These are phyloP conservation scores for Orbilia quercus DNA, from an alignment of 2,329 filamentous ascomycete species.

Conservation along the genomic window DNA sequence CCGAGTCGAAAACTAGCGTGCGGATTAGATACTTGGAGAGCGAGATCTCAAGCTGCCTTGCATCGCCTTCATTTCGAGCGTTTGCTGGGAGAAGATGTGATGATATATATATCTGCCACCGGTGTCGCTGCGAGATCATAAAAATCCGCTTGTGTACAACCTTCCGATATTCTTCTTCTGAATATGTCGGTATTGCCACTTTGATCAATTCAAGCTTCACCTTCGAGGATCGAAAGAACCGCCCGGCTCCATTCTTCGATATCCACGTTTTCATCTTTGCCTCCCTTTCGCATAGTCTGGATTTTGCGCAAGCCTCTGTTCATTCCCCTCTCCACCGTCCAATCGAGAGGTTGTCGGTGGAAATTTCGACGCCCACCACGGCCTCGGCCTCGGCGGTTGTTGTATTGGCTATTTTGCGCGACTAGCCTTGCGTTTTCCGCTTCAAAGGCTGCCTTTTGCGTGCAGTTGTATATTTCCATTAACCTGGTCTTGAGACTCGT, in stretches of 20 bases:
- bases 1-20: too few species aligned
- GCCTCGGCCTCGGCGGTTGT: conserved; percentile 38
- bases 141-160: background rate
- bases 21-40: too few species aligned
- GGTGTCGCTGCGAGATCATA: background rate
- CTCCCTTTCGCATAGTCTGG: conserved; percentile 51
- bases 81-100: background rate
- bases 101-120: background rate
- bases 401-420: conserved; percentile 48
- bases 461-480: conserved; percentile 54
- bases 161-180: conserved; percentile 8
- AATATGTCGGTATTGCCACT: background rate
- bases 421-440: conserved; percentile 51
- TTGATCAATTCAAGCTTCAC: conserved; percentile 25
- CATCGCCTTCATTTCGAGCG: too few species aligned
- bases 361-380: conserved; percentile 48
- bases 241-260: conserved; percentile 54
- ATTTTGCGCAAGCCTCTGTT: conserved; percentile 52
- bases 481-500: conserved; percentile 36
- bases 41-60: too few species aligned
- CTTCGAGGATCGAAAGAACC: conserved; percentile 54
- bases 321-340: conserved; percentile 54
- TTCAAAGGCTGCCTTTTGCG: conserved; percentile 52
- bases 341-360: conserved; percentile 46
- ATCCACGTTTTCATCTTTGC: conserved; percentile 55